Base-by-base conservation (phyloP, 2,329 filamentous ascomycete species). In the Hymenoscyphus fraxineus region DNA sequence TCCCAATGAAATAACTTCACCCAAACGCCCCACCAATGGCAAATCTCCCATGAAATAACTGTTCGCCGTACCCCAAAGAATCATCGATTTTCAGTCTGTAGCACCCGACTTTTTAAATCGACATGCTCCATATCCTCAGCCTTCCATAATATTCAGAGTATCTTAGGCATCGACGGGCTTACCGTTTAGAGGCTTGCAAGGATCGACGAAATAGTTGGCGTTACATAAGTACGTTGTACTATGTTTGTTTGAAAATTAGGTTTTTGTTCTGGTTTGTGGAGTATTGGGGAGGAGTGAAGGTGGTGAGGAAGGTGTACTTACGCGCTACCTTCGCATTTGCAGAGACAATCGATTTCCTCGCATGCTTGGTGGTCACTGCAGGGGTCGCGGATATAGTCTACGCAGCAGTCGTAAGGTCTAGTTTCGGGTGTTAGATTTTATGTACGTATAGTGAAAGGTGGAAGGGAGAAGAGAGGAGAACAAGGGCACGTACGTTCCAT, bases 351-450 rank as follows among this genome's bases (percentile, higher is more conserved):
- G 19, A 9, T 13, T n/a, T 19, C 44, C 35, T 47, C 40, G 40
- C 61, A 62, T 38, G n/a, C 15, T 39, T 62, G 61, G n/a, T 62
- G 61, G 39, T 62, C 61, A 12, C 39, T 19, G 31, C 61, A 62
- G 32, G 61, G 61, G 41, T 62, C 61, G 7, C 61, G 61, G 39
- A 62, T 22, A 15, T 62, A 62, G 13, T 12, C 51, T 40, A 59
- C 61, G 39, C 61, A 62, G 61, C 61, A 62, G 55, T 62, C 27
- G 41, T 47, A 62, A 38, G 19, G 13, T 51, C 61, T 62, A 15
- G n/a, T n/a, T 41, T 32, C n/a, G 9, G 35, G 3, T 39, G 22
- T 16, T 41, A n/a, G n/a, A 27, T 41, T 32, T 39, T 35, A 1
- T 35, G 16, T 22, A 39, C 40, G 10, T 13, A 4, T 13, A 16